Percentiles rank a stretch among this genome's conserved stretches.
These are phyloP conservation scores for Trichoderma sp. DNA, from an alignment of 2,329 filamentous ascomycete species.

Conservation along the genomic window DNA sequence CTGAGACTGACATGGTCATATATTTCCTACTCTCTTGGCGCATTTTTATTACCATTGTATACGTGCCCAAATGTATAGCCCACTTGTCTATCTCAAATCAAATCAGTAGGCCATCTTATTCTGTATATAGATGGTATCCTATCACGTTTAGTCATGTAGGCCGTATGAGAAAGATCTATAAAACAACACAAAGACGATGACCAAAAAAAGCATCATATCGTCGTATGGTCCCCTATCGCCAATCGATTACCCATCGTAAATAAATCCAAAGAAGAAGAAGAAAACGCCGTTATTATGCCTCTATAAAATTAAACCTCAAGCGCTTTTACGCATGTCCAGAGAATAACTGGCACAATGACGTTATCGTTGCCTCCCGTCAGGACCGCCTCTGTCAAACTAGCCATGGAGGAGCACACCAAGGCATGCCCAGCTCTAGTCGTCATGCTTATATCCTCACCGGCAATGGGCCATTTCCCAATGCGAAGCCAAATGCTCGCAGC, in stretches of 20 bases:
- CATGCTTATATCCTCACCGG: constrained; percentile 42
- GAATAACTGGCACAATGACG: constrained; percentile 87
- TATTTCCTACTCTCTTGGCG: neutral
- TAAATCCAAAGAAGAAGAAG: neutral
- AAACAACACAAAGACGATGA: neutral
- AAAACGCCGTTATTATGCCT: constrained; percentile 28
- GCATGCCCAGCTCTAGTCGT: constrained; percentile 61
- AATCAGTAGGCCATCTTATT: neutral
- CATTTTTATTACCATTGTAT: neutral
- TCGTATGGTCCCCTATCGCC: neutral
- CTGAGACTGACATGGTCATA: too few relatives aligned
- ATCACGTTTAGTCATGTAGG: neutral
- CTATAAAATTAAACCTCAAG: constrained; percentile 53
- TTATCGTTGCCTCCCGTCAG: constrained; percentile 98
- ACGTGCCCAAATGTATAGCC: neutral
- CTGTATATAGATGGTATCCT: neutral
- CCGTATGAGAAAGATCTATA: neutral
- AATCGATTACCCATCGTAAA: neutral
- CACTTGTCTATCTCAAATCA: neutral
- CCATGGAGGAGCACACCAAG: constrained; percentile 70
- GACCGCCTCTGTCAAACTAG: constrained; percentile 91
- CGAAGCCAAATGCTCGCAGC: constrained; percentile 72
- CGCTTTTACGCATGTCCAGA: constrained; percentile 90
- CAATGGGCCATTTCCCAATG: constrained; percentile 72
- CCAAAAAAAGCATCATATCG: neutral